Base-by-base conservation (phyloP, 768 basidiomycete species). In the Lactifluus pinguis region DNA sequence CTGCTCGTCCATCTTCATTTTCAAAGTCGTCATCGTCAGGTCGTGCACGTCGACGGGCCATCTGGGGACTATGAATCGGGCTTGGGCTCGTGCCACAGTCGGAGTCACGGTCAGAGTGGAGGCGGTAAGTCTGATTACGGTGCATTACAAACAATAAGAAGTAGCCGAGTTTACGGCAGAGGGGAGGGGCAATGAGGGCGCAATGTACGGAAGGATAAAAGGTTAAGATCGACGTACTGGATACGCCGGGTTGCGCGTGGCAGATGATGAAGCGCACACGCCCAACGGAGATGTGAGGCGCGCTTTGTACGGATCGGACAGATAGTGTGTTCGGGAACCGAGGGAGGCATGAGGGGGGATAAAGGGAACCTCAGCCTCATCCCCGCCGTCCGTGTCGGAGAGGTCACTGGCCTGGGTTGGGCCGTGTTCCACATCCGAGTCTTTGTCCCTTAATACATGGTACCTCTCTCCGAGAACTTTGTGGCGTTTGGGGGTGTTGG, bases 141-240 rank as follows among this genome's bases (percentile, higher is more conserved):
- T 19, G 36, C 15, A 15, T 11, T 7, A 45, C 11, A 49, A 21
- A 56, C 48, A 50, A 56, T 41, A 50, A 39, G 44, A 29, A 49
- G 13, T 25, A 15, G 17, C n/a, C 32, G 50, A 36, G 25, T 17
- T 11, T 49, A 11, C 17, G 39, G 45, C 14, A 34, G 15, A 32
- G 13, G 11, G 38, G 15, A 17, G 32, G 34, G 15, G 11, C 25
- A 25, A 25, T 25, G 25, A 25, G 25, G 25, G 25, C 25, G 25
- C 25, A 25, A 25, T 25, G 25, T 25, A 25, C 25, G 6, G 25
- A 17, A n/a, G 6, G 41, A 29, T 8, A 38, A 51, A 44, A 30
- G 9, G 53, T 13, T 36, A 9, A 4, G n/a, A 49, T 53, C 19
- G 19, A 61, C 60, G 38, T 55, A 65, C 65, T 41, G 58, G 55